Base-by-base conservation (phyloP, 2,329 filamentous ascomycete genomes). In the Talaromyces sp. region DNA sequence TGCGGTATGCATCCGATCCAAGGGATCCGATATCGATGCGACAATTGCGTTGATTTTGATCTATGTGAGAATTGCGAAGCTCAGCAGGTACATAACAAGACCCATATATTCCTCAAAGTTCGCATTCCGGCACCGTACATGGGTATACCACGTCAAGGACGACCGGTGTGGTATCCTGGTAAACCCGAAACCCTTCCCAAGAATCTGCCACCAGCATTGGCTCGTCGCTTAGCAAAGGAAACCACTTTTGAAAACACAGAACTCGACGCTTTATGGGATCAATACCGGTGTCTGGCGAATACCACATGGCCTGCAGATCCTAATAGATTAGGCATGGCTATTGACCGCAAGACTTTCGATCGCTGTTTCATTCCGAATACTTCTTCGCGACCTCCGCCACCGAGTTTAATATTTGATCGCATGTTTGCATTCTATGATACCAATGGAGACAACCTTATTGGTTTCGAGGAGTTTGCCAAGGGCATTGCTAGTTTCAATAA, bases 401-500 rank as follows among this genome's bases (percentile, higher is more conserved):
- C 94, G 1, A 97, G 96, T 74, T 85, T 97, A 14, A 91, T 99
- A 66, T 95, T 96, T 73, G 94, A 99, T 75, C 90, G 95, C 70
- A 95, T 97, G 86, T 99, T 98, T 78, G 87, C 91, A 60, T 97
- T 97, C 76, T 99, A 97, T 76, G 95, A 99, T 77, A 91, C 89
- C 37, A 94, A 98, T 75, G 85, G 87, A 48, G 92, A 99, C 74
- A 91, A 90, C 24, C 82, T 96, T 8, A 97, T 99, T 71, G 91
- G 91, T 8, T 98, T 99, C 70, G 85, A 92, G 58, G 95, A 99
- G 75, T 99, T 97, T 73, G 80, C 98, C 27, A 87, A 90, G 65
- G 95, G 92, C 0, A 82, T 97, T 57, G 89, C 92, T 4, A 85
- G 84, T 60, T 79, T 89, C 65, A 84, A 86, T 66, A 82, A 83